A percentile compares a stretch with the other conserved stretches of the same genome.
These are phyloP conservation scores for Phytophthora europaea DNA, from an alignment of 352 stramenopile genomes.

Conservation along the genomic window DNA sequence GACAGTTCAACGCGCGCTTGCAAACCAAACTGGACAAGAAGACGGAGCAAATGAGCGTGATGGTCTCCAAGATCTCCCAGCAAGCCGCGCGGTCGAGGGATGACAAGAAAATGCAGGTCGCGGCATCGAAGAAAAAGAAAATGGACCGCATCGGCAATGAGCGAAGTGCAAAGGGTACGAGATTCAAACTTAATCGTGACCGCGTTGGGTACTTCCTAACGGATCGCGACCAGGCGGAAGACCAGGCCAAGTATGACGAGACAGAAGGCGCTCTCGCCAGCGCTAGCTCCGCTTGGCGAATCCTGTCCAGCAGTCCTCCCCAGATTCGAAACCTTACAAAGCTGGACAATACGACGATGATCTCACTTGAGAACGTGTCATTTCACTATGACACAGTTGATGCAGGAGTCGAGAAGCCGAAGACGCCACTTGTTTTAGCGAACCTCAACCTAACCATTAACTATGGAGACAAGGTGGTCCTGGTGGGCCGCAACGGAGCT, in stretches of 20 bases:
- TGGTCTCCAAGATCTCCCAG: constrained; percentile 54
- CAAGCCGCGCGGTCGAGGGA: constrained; percentile 56
- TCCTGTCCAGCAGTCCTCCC: constrained; percentile 50
- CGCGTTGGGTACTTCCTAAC: constrained; percentile 54
- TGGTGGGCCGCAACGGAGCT: constrained; percentile 88
- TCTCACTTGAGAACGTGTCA: constrained; percentile 58
- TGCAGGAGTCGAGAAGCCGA: constrained; percentile 10
- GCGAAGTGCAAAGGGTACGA: constrained; percentile 62
- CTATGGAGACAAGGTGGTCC: constrained; percentile 83
- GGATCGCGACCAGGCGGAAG: constrained; percentile 45
- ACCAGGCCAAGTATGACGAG: constrained; percentile 54
- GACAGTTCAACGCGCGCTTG: constrained; percentile 56
- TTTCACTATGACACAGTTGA: constrained; percentile 51
- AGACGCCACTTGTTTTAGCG: constrained; percentile 57
- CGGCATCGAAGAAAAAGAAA: constrained; percentile 77
- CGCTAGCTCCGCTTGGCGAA: constrained; percentile 49
- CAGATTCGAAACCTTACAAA: constrained; percentile 68
- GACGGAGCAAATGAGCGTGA: constrained; percentile 65
- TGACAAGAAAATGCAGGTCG: constrained; percentile 74
- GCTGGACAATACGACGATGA: constrained; percentile 60
- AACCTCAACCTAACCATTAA: constrained; percentile 79
- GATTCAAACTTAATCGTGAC: constrained; percentile 69
- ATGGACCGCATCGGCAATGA: constrained; percentile 67
- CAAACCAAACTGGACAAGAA: constrained; percentile 64
- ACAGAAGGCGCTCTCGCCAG: constrained; percentile 32